Conservation (phyloP, 2,329 filamentous ascomycete genomes). For the Talaromyces marneffei region DNA sequence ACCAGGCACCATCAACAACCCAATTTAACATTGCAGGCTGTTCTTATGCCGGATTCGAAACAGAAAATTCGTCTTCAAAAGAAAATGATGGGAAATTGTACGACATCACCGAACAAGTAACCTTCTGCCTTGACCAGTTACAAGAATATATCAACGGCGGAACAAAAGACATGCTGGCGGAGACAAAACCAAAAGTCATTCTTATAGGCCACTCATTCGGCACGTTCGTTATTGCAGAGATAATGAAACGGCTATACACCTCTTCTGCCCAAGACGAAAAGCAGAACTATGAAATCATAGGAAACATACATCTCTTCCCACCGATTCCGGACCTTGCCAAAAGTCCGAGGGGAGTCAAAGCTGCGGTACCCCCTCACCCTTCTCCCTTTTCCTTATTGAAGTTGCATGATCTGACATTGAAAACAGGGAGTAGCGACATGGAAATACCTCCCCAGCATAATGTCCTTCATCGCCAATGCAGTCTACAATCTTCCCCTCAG, state of each 20-base stretch:
- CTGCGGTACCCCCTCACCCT: slow-evolving; percentile 1
- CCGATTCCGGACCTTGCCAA: slow-evolving; percentile 13
- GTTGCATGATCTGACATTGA: neutral
- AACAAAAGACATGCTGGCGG: neutral
- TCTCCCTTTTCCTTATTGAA: neutral
- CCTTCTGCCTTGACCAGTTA: neutral
- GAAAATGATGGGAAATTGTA: neutral
- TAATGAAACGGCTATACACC: slow-evolving; percentile 7
- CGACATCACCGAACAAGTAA: slow-evolving; percentile 10
- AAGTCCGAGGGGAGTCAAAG: slow-evolving; percentile 8
- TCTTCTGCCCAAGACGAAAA: neutral
- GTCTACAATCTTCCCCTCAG: neutral
- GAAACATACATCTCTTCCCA: slow-evolving; percentile 12
- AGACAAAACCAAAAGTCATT: slow-evolving; percentile 9
- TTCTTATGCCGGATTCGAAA: slow-evolving; percentile 10
- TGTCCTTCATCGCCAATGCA: slow-evolving; percentile 2
- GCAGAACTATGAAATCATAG: slow-evolving; percentile 6
- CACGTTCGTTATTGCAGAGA: slow-evolving; percentile 12
- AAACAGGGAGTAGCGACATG: slow-evolving; percentile 4
- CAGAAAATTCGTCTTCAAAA: neutral
- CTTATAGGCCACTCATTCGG: slow-evolving; percentile 13
- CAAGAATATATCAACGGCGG: neutral
- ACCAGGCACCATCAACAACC: neutral
- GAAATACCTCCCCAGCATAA: slow-evolving; percentile 7
- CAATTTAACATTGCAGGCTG: slow-evolving; percentile 8